Base-by-base conservation (phyloP, 352 stramenopile species). In the Phytopythium mirpurense region DNA sequence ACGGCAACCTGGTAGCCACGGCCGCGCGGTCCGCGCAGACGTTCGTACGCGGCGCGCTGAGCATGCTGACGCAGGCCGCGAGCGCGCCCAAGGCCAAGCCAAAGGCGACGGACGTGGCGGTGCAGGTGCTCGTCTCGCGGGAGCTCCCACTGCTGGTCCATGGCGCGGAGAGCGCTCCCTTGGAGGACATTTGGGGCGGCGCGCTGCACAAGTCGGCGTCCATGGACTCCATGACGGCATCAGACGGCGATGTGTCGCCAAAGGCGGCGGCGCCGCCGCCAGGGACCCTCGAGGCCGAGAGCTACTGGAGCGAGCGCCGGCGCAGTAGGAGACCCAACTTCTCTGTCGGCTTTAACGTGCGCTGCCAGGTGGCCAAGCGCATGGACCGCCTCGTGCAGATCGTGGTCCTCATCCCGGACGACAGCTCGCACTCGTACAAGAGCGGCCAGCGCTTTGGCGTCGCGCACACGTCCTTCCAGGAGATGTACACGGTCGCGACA, bases 331-430 rank as follows among this genome's bases (percentile, higher is more conserved):
- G 79, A 54, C 78, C 82, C 24, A 65, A 66, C 15, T 90, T 92
- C 56, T 76, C 77, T 1, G 75, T 92, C 26, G 82, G 82, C 27
- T 89, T 88, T 26, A 70, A 65, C 49, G 55, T 90, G 6, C 47
- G 50, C 14, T 92, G 82, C 55, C 72, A 79, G 46, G 55, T 67
- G 21, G 57, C 65, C 2, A 60, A 66, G 18, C 60, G 68, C 31
- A 81, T 62, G 43, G 77, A 92, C 34, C 78, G 82, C 21, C 82
- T 89, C 31, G 66, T 92, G 10, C 73, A 88, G 59, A 72, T 92
- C 51, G 71, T 86, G 59, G 66, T 92, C 3, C 89, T 90, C 72
- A 82, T 92, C 42, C 78, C 78, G 6, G 82, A 92, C 31, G 82
- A 92, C 57, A 61, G 66, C n/a, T 70, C 75, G 29, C 62, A 62